Evolutionary conservation across 2,329 filamentous ascomycete species (phyloP).

Genomic region (Microcyclospora pomicola): DNA sequence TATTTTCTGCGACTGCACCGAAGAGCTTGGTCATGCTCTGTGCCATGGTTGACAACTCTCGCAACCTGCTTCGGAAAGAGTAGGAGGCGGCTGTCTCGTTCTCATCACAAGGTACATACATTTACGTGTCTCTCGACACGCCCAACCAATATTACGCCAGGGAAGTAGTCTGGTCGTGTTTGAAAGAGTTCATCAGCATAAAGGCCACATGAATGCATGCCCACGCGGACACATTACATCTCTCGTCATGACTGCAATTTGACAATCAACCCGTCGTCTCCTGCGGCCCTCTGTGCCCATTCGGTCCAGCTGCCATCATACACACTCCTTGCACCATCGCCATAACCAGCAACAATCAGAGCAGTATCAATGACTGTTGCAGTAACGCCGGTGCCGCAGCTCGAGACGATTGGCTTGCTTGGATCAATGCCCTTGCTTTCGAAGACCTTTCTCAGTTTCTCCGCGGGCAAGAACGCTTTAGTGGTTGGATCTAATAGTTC

Average conservation of each 20-base stretch:
- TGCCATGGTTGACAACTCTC: no score
- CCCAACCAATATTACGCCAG: no score
- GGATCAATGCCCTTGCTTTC: slow-evolving; percentile 67
- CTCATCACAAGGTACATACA: no score
- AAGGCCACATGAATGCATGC: no score
- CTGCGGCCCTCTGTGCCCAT: slow-evolving; percentile 24
- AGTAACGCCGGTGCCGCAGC: slow-evolving; percentile 87
- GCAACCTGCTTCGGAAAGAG: no score
- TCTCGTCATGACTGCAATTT: slow-evolving; percentile 9
- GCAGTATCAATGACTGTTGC: slow-evolving; percentile 84
- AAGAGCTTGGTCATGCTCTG: no score
- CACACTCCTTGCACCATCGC: slow-evolving; percentile 50
- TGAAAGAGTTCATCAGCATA: no score
- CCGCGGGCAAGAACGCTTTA: slow-evolving; percentile 61
- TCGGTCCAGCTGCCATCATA: slow-evolving; percentile 95
- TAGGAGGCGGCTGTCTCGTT: no score
- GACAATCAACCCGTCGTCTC: slow-evolving; percentile 22
- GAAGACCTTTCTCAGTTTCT: slow-evolving; percentile 63
- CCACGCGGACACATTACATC: no score
- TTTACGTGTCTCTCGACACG: no score
- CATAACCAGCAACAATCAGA: slow-evolving; percentile 63
- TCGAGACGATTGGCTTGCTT: slow-evolving; percentile 67
- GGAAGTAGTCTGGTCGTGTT: no score
- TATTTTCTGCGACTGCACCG: no score
- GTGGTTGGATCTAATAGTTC: slow-evolving; percentile 69